Conservation (phyloP, 306 rosid genomes). For the Cajanus cajan region DNA sequence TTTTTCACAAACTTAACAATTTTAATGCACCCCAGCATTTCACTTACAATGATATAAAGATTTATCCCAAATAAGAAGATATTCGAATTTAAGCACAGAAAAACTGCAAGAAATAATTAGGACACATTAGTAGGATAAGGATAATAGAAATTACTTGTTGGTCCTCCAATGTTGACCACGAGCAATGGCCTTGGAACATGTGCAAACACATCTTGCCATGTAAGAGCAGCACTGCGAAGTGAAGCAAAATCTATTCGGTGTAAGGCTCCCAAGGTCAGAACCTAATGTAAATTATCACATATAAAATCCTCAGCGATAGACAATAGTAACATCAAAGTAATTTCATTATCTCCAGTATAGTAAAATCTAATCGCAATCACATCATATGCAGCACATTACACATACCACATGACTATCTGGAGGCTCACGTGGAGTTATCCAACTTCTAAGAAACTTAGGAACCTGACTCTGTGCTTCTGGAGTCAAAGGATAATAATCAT, state of each 20-base stretch:
- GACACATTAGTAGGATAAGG: not conserved
- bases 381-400: constrained; percentile 21
- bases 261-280: constrained; percentile 80
- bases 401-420: constrained; percentile 89
- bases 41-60: constrained; percentile 5
- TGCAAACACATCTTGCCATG: constrained; percentile 84
- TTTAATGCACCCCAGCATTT: not conserved
- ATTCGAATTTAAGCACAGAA: constrained; percentile 13
- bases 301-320: constrained; percentile 7
- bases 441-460: constrained; percentile 71
- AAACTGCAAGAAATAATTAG: constrained; percentile 13
- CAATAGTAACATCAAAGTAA: constrained; percentile 13
- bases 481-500: constrained; percentile 92
- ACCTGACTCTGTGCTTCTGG: constrained; percentile 70
- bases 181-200: constrained; percentile 79
- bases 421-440: constrained; percentile 91
- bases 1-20: not conserved
- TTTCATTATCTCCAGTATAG: constrained; percentile 5
- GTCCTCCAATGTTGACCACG: constrained; percentile 82
- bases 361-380: not conserved
- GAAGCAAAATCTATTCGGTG: constrained; percentile 85
- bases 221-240: constrained; percentile 78
- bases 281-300: constrained; percentile 47
- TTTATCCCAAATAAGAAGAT: not conserved
- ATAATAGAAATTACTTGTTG: constrained; percentile 57